Evolutionary conservation across 805 yeast species (phyloP).

Genomic region (Yamadazyma laniorum): DNA sequence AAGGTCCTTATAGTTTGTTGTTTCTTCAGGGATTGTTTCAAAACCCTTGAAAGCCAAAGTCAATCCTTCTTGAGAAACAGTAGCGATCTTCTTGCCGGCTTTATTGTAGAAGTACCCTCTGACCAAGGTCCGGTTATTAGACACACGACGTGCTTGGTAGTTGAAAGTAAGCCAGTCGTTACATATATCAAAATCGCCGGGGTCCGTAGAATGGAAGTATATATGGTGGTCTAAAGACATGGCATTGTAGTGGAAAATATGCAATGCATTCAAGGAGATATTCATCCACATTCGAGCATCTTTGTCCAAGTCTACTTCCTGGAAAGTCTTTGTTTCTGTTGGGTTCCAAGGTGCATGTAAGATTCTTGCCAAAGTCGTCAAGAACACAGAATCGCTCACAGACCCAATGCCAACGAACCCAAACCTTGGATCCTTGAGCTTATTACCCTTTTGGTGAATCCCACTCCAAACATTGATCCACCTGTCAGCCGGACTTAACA

Average conservation of each 20-base stretch:
- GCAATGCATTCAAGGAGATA: constrained; percentile 32
- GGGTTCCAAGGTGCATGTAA: constrained; percentile 45
- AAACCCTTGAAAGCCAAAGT: constrained; percentile 30
- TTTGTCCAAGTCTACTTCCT: constrained; percentile 29
- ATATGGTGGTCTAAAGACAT: constrained; percentile 47
- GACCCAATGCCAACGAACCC: constrained; percentile 39
- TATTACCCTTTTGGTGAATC: constrained; percentile 13
- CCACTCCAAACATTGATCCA: constrained; percentile 44
- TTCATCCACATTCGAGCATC: constrained; percentile 33
- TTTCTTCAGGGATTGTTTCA: constrained; percentile 13
- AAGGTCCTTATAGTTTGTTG: constrained; percentile 11
- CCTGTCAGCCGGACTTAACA: constrained; percentile 30
- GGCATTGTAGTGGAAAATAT: constrained; percentile 42
- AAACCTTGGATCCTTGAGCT: constrained; percentile 18
- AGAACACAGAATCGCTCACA: constrained; percentile 36
- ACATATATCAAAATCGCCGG: constrained; percentile 27
- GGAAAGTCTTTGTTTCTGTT: constrained; percentile 27
- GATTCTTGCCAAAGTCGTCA: constrained; percentile 42
- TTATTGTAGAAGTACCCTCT: constrained; percentile 36
- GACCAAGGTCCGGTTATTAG: constrained; percentile 36
- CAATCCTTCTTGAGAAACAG: constrained; percentile 43
- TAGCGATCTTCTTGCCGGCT: constrained; percentile 33
- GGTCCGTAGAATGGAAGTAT: constrained; percentile 36
- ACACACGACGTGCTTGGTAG: constrained; percentile 34
- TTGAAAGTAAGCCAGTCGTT: constrained; percentile 37